These are phyloP conservation scores for apple (Malus domestica) DNA, from an alignment of 306 rosid species.

Conservation along the genomic window DNA sequence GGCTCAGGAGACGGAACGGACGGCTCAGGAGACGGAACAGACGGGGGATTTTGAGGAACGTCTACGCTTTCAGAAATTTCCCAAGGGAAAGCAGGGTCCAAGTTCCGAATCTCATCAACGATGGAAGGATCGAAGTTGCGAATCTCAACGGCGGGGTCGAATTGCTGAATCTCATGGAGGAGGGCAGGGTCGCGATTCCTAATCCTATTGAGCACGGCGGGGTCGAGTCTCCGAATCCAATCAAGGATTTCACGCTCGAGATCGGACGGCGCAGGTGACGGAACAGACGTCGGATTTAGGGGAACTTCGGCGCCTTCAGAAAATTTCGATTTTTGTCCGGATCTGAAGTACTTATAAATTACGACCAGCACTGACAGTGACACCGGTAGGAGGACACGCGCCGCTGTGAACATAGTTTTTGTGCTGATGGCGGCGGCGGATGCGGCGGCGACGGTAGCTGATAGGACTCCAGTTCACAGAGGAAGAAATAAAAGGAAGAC, in stretches of 20 bases:
- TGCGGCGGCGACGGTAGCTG: background rate
- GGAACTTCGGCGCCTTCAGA: background rate
- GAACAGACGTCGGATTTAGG: constrained; percentile 9
- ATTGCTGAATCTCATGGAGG: background rate
- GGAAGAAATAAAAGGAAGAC: too few relatives aligned
- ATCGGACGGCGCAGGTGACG: too few relatives aligned
- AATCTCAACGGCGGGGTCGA: background rate
- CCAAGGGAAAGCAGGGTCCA: constrained; percentile 9
- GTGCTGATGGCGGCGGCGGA: background rate
- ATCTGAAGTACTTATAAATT: constrained; percentile 33
- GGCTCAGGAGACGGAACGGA: too few relatives aligned
- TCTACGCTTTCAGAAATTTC: constrained; percentile 39
- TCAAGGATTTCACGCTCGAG: background rate
- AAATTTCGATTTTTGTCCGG: constrained; percentile 32
- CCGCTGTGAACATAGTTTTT: background rate
- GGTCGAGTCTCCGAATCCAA: constrained; percentile 14
- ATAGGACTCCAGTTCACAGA: too few relatives aligned
- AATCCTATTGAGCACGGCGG: background rate
- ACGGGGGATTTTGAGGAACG: background rate
- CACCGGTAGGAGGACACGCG: background rate
- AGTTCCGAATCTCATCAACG: background rate
- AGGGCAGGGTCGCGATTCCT: too few relatives aligned
- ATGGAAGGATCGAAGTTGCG: constrained; percentile 8
- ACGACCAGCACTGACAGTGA: background rate
- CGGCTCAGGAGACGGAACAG: too few relatives aligned